Evolutionary conservation across 2,329 filamentous ascomycete species (phyloP), one percentile per base, ranked within the genome.

Genomic region (Neobulgaria alba): DNA sequence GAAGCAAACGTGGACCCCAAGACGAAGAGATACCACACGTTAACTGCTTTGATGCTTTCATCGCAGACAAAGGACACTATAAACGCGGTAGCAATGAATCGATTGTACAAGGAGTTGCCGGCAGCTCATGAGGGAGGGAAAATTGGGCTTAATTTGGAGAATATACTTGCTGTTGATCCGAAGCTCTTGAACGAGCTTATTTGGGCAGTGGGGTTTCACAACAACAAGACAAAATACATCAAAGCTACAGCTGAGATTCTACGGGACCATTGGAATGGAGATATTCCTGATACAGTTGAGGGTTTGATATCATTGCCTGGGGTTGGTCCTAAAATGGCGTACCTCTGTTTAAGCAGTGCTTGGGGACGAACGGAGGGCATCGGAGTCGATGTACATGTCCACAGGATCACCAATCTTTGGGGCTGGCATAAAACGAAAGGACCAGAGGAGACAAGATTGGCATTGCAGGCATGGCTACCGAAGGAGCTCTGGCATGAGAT

Each of bases 301-400:
- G 81, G 76, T 0, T 61, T 86, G 10, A 74, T 77, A 47, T 71
- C 69, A 2, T 63, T 85, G 0, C 80, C 79, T 0, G 82, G 82
- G 0, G 81, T 86, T 0, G 82, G 82, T 0, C 82, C 82, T 0
- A 86, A 86, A 58, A 86, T 86, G 81, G 80, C 77, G 20, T 83
- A 82, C 57, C 66, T 86, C 3, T 81, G 76, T 52, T 71, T 85
- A 69, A 79, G 73, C 42, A 72, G 73, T 3, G 81, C 81, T 0
- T 85, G 82, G 82, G 77, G 77, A 2, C 67, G 71, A 33, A 71
- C 77, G 36, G 72, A 80, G 51, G 59, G 59, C 3, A 62, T 62
- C 36, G 59, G 58, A 1, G 82, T 86, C 3, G 82, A 86, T 57
- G 81, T 85, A 1, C 82, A 86, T 59, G 82, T 85, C 2, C 82